phyloP scores from a whole-genome alignment of 495 filamentous ascomycete genomes.

The Neurospora sp. region DNA sequence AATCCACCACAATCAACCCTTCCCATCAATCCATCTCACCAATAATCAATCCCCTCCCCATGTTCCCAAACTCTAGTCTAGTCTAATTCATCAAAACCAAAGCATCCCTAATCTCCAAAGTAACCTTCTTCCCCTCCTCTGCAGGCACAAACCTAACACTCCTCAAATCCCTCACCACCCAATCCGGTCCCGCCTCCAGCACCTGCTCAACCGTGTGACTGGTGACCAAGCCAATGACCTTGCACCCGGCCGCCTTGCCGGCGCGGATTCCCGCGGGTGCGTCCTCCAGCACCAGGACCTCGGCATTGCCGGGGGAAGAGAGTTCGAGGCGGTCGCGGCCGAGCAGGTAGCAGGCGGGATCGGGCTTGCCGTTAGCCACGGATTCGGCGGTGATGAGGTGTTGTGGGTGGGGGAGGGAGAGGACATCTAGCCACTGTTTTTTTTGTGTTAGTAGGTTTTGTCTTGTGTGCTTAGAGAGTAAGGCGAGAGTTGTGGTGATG shows the following conservation, averaged over 20 bases:
- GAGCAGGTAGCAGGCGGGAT: slow-evolving; percentile 73
- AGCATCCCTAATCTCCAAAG: slow-evolving; percentile 39
- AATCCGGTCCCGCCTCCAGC: slow-evolving; percentile 66
- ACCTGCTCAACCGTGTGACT: slow-evolving; percentile 70
- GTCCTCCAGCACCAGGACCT: slow-evolving; percentile 81
- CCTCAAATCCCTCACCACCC: slow-evolving; percentile 71
- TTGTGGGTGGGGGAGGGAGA: slow-evolving; percentile 62
- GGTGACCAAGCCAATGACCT: slow-evolving; percentile 78
- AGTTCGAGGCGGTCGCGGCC: slow-evolving; percentile 56
- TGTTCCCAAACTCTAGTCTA: not conserved
- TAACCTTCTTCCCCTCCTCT: slow-evolving; percentile 34
- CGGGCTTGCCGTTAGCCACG: slow-evolving; percentile 77
- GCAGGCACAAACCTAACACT: slow-evolving; percentile 48
- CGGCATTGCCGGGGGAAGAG: slow-evolving; percentile 13
- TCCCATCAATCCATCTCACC: not conserved
- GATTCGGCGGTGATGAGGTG: slow-evolving; percentile 79
- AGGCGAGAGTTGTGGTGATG: too few species aligned
- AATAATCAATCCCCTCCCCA: not conserved
- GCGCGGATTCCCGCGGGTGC: slow-evolving; percentile 83
- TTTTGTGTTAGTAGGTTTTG: too few species aligned
- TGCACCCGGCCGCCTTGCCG: slow-evolving; percentile 82
- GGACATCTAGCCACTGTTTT: slow-evolving; percentile 58
- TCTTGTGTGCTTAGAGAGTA: too few species aligned
- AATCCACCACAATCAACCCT: not conserved
- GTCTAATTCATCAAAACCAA: slow-evolving; percentile 12